A percentile compares a stretch with the other conserved stretches of the same genome.
Evolutionary conservation across 768 basidiomycete species (phyloP).

Genomic region (Dacryopinax primogenitus): DNA sequence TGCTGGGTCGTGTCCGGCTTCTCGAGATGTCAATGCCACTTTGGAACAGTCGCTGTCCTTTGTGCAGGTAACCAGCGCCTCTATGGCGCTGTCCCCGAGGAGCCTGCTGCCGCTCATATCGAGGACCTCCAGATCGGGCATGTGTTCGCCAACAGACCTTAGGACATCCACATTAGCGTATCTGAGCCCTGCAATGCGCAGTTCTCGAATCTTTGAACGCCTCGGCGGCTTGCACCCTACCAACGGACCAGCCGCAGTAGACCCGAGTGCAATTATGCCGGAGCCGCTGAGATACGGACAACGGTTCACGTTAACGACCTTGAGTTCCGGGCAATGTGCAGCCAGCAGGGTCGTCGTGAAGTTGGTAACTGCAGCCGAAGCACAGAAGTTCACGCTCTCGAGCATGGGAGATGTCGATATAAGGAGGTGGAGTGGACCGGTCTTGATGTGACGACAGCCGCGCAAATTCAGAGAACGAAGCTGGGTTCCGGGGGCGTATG

Average conservation of each 20-base stretch:
- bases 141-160: conserved; percentile 49
- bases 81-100: conserved; percentile 62
- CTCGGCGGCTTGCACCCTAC: conserved; percentile 33
- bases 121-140: conserved; percentile 62
- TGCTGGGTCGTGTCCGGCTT: conserved; percentile 46
- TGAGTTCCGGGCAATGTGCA: neutral
- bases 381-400: neutral
- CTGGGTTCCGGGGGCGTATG: neutral
- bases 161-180: conserved; percentile 48
- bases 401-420: neutral
- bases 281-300: conserved; percentile 3
- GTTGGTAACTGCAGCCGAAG: neutral
- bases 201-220: conserved; percentile 36
- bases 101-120: conserved; percentile 64
- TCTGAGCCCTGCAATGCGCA: conserved; percentile 57
- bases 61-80: conserved; percentile 47
- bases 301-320: neutral
- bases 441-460: neutral
- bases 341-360: neutral
- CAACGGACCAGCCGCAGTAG: conserved; percentile 20
- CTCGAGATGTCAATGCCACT: conserved; percentile 39
- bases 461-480: neutral
- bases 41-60: conserved; percentile 20
- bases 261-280: neutral
- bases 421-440: conserved; percentile 1